A percentile compares a stretch with the other conserved stretches of the same genome.
Conservation (phyloP, 2,329 filamentous ascomycete species). For the Trichoderma hamatum region DNA sequence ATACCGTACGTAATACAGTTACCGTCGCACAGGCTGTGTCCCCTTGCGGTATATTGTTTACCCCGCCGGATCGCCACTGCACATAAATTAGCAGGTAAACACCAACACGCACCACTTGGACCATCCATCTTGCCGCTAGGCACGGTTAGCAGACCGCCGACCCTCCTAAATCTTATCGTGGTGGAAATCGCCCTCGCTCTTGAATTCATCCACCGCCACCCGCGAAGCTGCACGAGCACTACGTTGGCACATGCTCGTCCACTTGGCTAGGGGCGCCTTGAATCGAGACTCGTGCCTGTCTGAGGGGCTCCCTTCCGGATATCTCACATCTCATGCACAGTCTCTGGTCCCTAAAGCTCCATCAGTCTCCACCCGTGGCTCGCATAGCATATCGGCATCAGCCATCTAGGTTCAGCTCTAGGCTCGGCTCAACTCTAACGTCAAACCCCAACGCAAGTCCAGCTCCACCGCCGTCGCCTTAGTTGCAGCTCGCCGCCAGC, state of each 20-base stretch:
- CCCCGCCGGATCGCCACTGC: slow-evolving; percentile 18
- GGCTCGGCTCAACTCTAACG: background rate
- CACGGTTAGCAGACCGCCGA: slow-evolving; percentile 3
- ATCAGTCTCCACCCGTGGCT: background rate
- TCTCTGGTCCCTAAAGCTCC: background rate
- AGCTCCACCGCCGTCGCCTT: background rate
- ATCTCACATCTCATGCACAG: background rate
- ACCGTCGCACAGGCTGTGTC: background rate
- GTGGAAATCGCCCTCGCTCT: background rate
- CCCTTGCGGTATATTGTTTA: slow-evolving; percentile 18
- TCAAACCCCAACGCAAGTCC: background rate
- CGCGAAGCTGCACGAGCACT: background rate
- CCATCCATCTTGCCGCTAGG: background rate
- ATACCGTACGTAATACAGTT: background rate
- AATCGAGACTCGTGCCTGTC: background rate
- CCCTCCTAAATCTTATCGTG: slow-evolving; percentile 9
- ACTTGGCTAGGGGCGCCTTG: background rate
- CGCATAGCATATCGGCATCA: background rate
- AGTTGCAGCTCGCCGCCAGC: slow-evolving; percentile 9
- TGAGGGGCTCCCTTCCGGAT: background rate
- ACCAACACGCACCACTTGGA: background rate
- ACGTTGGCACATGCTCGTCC: slow-evolving; percentile 1
- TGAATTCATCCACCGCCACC: slow-evolving; percentile 5
- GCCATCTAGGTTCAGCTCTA: background rate
- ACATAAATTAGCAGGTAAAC: background rate